Conservation (phyloP, 495 filamentous ascomycete species). For the Podospora australis region DNA sequence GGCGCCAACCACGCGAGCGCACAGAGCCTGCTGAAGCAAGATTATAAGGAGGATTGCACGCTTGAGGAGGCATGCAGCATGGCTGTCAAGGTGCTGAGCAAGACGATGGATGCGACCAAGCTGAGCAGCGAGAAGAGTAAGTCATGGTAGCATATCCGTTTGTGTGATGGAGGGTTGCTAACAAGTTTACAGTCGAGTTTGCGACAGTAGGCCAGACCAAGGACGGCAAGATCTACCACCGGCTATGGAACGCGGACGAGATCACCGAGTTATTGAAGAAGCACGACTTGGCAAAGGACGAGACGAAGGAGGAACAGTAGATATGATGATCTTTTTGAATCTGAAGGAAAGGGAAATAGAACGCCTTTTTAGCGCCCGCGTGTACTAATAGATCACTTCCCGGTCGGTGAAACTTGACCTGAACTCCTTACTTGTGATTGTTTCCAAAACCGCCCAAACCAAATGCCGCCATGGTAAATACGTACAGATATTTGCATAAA, state of each 20-base stretch:
- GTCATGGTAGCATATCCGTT: slow-evolving; percentile 2
- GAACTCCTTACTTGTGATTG: slow-evolving; percentile 8
- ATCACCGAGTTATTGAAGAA: slow-evolving; percentile 91
- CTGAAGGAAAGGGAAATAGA: slow-evolving; percentile 2
- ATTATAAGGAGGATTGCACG: slow-evolving; percentile 96
- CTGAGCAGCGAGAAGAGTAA: slow-evolving; percentile 97
- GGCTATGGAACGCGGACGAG: slow-evolving; percentile 94
- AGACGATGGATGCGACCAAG: slow-evolving; percentile 99
- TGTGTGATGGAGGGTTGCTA: slow-evolving; percentile 7
- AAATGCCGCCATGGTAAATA: too few species aligned
- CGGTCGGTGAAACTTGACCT: background rate
- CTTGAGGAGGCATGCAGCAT: slow-evolving; percentile 94
- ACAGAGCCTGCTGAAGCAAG: slow-evolving; percentile 96
- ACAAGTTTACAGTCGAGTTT: slow-evolving; percentile 70
- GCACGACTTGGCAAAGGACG: slow-evolving; percentile 87
- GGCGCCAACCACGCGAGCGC: slow-evolving; percentile 98
- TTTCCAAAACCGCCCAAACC: background rate
- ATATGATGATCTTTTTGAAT: background rate
- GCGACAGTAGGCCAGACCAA: slow-evolving; percentile 95
- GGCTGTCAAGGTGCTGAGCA: slow-evolving; percentile 98
- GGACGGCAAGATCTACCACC: slow-evolving; percentile 93
- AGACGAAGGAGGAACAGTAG: slow-evolving; percentile 62
- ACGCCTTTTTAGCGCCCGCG: slow-evolving; percentile 18
- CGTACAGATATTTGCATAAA: too few species aligned
- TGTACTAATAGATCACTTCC: slow-evolving; percentile 24